Percentiles rank a stretch among this genome's conserved stretches.
Evolutionary conservation across 257 asterid genomes (phyloP).

Genomic region (Capsicum rhomboideum): DNA sequence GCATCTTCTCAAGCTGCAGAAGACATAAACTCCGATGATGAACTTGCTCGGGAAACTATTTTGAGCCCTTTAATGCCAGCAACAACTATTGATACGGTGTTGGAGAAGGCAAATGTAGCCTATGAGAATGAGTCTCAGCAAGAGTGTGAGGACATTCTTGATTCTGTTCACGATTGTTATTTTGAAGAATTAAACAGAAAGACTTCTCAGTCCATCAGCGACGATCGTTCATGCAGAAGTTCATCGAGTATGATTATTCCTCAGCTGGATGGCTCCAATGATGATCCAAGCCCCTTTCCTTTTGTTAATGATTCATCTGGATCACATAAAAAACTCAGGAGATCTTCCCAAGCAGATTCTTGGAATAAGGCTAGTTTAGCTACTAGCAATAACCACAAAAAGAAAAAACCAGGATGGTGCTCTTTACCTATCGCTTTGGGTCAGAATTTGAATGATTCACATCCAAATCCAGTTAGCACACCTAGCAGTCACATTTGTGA

Average conservation of each 20-base stretch:
- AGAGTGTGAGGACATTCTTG: slow-evolving; percentile 98
- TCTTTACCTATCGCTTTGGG: slow-evolving; percentile 53
- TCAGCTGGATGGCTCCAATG: slow-evolving; percentile 78
- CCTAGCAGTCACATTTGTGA: slow-evolving; percentile 16
- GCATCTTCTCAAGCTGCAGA: slow-evolving; percentile 97
- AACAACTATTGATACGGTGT: slow-evolving; percentile 47
- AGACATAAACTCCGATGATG: slow-evolving; percentile 96
- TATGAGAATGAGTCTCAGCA: slow-evolving; percentile 84
- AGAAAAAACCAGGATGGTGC: slow-evolving; percentile 61
- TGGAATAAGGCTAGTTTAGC: slow-evolving; percentile 24
- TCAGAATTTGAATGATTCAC: slow-evolving; percentile 26
- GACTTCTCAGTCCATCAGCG: slow-evolving; percentile 16
- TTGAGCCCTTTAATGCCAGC: slow-evolving; percentile 76
- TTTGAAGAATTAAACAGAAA: slow-evolving; percentile 38
- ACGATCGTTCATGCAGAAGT: slow-evolving; percentile 22
- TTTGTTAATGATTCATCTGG: slow-evolving; percentile 28
- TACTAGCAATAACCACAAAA: slow-evolving; percentile 26
- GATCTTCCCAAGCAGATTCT: slow-evolving; percentile 15
- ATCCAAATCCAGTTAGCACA: slow-evolving; percentile 14
- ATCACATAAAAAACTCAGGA: slow-evolving; percentile 24
- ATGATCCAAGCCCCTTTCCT: slow-evolving; percentile 37
- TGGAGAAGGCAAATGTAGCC: slow-evolving; percentile 79
- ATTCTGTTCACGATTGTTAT: slow-evolving; percentile 50
- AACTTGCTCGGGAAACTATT: slow-evolving; percentile 67
- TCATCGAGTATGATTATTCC: slow-evolving; percentile 37